Evolutionary conservation across 179 eudicot species (phyloP), one percentile per base, ranked within the genome.

Genomic region (Silene coronaria): DNA sequence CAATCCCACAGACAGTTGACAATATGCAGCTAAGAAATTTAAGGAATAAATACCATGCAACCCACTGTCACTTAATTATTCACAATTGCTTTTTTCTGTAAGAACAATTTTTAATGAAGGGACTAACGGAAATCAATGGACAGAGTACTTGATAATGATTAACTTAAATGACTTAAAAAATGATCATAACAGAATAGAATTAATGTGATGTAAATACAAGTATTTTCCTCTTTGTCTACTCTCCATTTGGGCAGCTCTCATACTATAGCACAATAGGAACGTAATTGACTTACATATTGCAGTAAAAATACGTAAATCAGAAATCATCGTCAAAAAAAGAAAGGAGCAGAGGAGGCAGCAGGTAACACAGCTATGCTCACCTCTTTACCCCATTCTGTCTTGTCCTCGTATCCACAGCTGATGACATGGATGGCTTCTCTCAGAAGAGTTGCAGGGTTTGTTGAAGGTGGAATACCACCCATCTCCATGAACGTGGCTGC

Each of bases 341-440:
- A 71, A 68, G 21, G 11, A 19, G 30, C 9, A 63, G 17, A 26
- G 17, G 17, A 11, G 38, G 38, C 8, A 55, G 67, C 24, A 78
- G 66, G 22, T 58, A 58, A 57, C 57, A n/a, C n/a, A 30, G 38
- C 58, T 64, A 16, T 19, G 72, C 83, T 67, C 58, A 93, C 98
- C 97, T 93, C 98, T 91, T 93, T 93, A 68, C 98, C 98, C 98
- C 98, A 93, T 70, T 93, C 98, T 13, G 96, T 83, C 80, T 93
- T 91, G 86, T 89, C 97, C 84, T 93, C 98, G 51, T 93, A 93
- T 24, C 95, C 98, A 79, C 98, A 93, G 84, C 98, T 93, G 78
- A 93, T 93, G 64, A 93, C 97, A 84, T 91, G 98, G 77, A 93
- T 91, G 45, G 98, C 98, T 88, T 93, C 98, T 83, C 89, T 91